phyloP scores from a whole-genome alignment of 2,329 filamentous ascomycete genomes.

The Fusarium torulosum region DNA sequence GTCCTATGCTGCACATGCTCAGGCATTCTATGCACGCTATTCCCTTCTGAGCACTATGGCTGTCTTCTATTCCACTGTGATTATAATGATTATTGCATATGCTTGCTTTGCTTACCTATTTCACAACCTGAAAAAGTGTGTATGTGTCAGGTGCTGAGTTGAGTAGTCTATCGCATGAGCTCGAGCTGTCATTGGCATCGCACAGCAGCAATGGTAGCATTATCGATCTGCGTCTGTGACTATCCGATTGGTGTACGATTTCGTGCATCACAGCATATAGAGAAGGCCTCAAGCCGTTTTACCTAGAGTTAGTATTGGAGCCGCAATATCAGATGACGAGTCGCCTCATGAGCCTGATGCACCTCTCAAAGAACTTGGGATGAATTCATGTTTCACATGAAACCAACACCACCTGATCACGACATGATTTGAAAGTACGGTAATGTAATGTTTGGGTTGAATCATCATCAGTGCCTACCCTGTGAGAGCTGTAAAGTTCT shows the following conservation, averaged over 20 bases:
- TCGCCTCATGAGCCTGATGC: slow-evolving; percentile 15
- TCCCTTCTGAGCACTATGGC: slow-evolving; percentile 31
- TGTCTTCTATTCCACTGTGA: not conserved
- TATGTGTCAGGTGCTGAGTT: slow-evolving; percentile 13
- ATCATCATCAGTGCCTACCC: slow-evolving; percentile 9
- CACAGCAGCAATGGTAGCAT: slow-evolving; percentile 29
- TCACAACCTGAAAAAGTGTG: not conserved
- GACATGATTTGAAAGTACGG: not conserved
- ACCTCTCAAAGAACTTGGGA: not conserved
- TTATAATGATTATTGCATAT: too few relatives aligned
- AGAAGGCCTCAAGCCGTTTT: slow-evolving; percentile 34
- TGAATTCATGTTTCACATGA: slow-evolving; percentile 7
- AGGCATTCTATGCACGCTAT: slow-evolving; percentile 20
- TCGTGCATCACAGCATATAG: slow-evolving; percentile 37
- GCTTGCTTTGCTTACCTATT: slow-evolving; percentile 4
- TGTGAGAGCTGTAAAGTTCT: not conserved
- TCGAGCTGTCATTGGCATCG: slow-evolving; percentile 28
- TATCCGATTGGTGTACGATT: slow-evolving; percentile 37
- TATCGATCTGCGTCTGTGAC: slow-evolving; percentile 30
- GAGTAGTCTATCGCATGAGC: slow-evolving; percentile 14
- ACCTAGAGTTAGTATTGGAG: not conserved
- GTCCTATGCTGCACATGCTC: slow-evolving; percentile 47
- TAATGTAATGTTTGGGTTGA: not conserved
- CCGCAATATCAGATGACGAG: slow-evolving; percentile 7
- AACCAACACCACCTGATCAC: not conserved